Base-by-base conservation (phyloP, 2,329 filamentous ascomycete species). In the Ophiostoma novo-ulmi region DNA sequence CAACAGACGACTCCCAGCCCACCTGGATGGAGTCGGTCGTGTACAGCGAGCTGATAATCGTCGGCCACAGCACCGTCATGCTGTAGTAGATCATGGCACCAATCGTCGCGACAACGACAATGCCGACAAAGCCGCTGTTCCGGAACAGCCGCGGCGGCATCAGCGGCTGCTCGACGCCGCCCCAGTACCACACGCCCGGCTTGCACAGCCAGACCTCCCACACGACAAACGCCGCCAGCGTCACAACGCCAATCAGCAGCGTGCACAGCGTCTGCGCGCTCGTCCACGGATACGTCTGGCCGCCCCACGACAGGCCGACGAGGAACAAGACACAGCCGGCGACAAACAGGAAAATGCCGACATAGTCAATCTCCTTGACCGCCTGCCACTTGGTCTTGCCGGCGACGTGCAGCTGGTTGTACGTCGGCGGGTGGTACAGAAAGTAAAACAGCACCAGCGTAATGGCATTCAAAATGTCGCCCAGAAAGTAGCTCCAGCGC, bases 401-500 rank as follows among this genome's bases (percentile, higher is more conserved):
- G 69, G 76, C 58, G 35, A 79, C 75, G 71, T 83, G 81, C 22
- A 83, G 79, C 76, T 81, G 80, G 26, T 78, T 75, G 75, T 80
- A 84, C 8, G 79, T 80, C 0, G 84, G 82, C 35, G 82, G 83
- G 73, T 81, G 80, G 76, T 85, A 85, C 70, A 82, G 81, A 72
- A 82, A 77, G 44, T 77, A 76, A 71, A 80, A 84, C 7, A 83
- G 77, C 8, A 31, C 52, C n/a, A 58, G 22, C 1, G 80, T 77
- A 31, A 82, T 71, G n/a, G 77, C 78, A 48, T 78, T 79, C 70
- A 82, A 77, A 69, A 84, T 82, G 73, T 82, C 81, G 70, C 80
- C 81, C 4, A 85, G 74, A 73, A 82, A 85, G 75, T 82, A 86
- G 70, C 77, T 80, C 82, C 83, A 84, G 58, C 84, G 78, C 83